Evolutionary conservation across 768 basidiomycete genomes (phyloP).

Genomic region (Obba rivulosa): DNA sequence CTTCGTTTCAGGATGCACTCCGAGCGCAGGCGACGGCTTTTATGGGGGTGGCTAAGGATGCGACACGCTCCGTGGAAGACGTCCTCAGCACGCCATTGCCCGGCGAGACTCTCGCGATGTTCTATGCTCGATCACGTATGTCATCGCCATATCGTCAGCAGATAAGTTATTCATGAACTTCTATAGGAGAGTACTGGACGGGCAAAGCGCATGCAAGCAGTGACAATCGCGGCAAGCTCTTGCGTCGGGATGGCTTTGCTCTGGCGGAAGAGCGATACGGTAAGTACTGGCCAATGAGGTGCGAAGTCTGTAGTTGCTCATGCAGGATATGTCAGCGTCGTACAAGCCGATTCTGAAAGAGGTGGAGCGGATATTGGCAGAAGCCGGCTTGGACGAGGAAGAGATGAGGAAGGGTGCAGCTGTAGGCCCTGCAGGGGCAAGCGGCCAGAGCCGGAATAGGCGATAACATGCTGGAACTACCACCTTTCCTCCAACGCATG

Average conservation of each 20-base stretch:
- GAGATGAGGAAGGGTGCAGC: conserved; percentile 63
- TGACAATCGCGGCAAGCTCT: conserved; percentile 69
- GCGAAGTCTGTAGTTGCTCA: background rate
- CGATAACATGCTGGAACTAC: conserved; percentile 17
- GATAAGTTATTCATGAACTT: background rate
- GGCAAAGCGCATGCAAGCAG: conserved; percentile 57
- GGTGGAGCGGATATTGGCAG: conserved; percentile 76
- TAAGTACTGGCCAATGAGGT: conserved; percentile 27
- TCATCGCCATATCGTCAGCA: conserved; percentile 4
- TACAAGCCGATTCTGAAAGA: conserved; percentile 83
- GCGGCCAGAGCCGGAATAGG: conserved; percentile 47
- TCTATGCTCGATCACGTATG: conserved; percentile 78
- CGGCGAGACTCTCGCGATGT: conserved; percentile 77
- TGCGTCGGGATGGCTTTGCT: conserved; percentile 73
- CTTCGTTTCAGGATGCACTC: conserved; percentile 31
- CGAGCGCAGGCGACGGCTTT: conserved; percentile 42
- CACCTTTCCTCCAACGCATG: no score
- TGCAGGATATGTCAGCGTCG: conserved; percentile 33
- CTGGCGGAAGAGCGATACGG: conserved; percentile 72
- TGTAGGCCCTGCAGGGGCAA: conserved; percentile 30
- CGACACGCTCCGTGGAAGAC: conserved; percentile 61
- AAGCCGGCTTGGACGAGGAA: conserved; percentile 81
- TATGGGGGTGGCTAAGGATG: conserved; percentile 62
- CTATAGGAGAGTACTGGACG: conserved; percentile 72
- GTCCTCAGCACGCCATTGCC: conserved; percentile 74